Evolutionary conservation across 2,329 filamentous ascomycete species (phyloP).

Genomic region (Penicillium freii): DNA sequence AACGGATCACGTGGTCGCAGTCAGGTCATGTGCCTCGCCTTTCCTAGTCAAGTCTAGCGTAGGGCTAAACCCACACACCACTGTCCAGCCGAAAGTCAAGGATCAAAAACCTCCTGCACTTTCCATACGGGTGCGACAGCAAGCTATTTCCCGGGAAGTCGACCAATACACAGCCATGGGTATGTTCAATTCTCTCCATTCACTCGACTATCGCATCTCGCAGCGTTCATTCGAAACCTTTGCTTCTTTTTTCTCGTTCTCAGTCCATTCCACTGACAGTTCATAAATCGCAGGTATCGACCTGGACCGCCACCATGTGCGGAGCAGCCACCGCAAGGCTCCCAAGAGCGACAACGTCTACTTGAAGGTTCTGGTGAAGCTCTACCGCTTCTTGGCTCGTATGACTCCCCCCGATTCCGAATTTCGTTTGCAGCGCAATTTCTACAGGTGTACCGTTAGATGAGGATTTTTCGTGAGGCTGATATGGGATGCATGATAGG

Average conservation of each 20-base stretch:
- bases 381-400: constrained; percentile 96
- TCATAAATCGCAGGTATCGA: constrained; percentile 49
- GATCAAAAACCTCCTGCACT: constrained; percentile 40
- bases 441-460: constrained; percentile 6
- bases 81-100: constrained; percentile 41
- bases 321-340: constrained; percentile 77
- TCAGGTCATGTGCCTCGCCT: constrained; percentile 11
- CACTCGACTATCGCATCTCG: background rate
- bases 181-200: constrained; percentile 28
- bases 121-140: constrained; percentile 42
- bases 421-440: constrained; percentile 10
- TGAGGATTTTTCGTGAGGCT: constrained; percentile 16
- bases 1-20: background rate
- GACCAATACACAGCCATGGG: constrained; percentile 46
- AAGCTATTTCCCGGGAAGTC: constrained; percentile 41
- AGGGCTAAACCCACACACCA: constrained; percentile 48
- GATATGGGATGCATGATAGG: constrained; percentile 51
- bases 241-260: background rate
- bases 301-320: constrained; percentile 62
- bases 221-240: background rate
- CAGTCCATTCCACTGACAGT: constrained; percentile 15
- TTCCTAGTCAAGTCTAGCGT: constrained; percentile 36
- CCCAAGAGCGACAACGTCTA: constrained; percentile 99
- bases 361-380: constrained; percentile 95
- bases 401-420: constrained; percentile 36